phyloP scores from a whole-genome alignment of 169 alveolate genomes.

The Ichthyophthirius multifiliis region DNA sequence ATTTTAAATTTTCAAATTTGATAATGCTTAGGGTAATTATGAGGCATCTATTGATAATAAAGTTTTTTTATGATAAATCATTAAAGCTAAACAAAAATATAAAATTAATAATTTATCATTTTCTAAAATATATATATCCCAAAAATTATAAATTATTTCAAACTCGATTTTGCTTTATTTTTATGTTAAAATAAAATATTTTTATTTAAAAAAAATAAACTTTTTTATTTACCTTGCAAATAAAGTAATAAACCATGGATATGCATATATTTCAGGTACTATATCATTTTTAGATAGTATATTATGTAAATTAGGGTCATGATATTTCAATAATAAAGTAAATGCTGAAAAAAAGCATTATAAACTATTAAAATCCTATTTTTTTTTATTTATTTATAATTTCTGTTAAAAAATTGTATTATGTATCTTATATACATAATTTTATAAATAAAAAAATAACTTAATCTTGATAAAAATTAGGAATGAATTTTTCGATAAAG shows the following conservation, averaged over 20 bases:
- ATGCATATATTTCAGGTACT: constrained; percentile 59
- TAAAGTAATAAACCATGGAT: constrained; percentile 59
- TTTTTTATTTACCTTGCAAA: constrained; percentile 51
- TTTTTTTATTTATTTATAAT: constrained; percentile 1
- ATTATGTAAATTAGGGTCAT: constrained; percentile 47
- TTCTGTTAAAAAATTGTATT: too few species aligned
- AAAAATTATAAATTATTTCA: not conserved
- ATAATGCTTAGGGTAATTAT: not conserved
- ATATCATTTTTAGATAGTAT: constrained; percentile 26
- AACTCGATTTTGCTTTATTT: not conserved
- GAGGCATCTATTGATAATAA: not conserved
- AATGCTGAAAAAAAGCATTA: constrained; percentile 47
- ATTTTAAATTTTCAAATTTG: not conserved
- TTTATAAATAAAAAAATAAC: too few species aligned
- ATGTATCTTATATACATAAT: too few species aligned
- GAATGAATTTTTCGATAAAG: constrained; percentile 49
- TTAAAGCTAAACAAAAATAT: not conserved
- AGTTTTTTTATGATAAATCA: not conserved
- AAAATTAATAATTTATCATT: not conserved
- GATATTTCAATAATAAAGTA: constrained; percentile 53
- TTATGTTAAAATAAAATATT: too few species aligned
- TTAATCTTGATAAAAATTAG: constrained; percentile 27
- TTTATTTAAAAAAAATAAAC: not conserved
- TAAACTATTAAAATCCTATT: constrained; percentile 51
- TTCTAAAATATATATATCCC: not conserved